phyloP scores from a whole-genome alignment of 768 basidiomycete genomes.

The Leccinum variicolor region DNA sequence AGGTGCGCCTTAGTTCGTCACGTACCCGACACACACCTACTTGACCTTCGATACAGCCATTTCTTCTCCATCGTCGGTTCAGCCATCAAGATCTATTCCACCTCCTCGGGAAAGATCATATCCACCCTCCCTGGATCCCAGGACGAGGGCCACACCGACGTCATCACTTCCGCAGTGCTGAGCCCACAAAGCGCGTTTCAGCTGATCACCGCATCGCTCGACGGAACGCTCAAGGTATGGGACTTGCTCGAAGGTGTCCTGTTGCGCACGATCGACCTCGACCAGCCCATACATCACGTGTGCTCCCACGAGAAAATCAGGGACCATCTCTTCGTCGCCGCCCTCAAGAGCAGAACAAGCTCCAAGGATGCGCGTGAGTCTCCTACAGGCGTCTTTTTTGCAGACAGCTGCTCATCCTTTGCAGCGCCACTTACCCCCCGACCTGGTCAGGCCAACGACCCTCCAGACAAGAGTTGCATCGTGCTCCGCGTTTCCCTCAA shows the following conservation, averaged over 20 bases:
- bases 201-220: slow-evolving; percentile 78
- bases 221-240: slow-evolving; percentile 89
- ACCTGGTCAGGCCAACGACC: neutral
- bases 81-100: slow-evolving; percentile 83
- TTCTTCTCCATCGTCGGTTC: slow-evolving; percentile 86
- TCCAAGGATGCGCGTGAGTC: slow-evolving; percentile 26
- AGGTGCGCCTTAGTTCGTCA: slow-evolving; percentile 45
- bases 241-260: slow-evolving; percentile 86
- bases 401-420: neutral
- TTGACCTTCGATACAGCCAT: slow-evolving; percentile 50
- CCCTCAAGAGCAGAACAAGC: slow-evolving; percentile 49
- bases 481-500: slow-evolving; percentile 65
- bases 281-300: slow-evolving; percentile 66
- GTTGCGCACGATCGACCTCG: slow-evolving; percentile 68
- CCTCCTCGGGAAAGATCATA: slow-evolving; percentile 70
- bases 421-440: slow-evolving; percentile 8
- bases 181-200: slow-evolving; percentile 89
- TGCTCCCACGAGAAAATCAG: slow-evolving; percentile 68
- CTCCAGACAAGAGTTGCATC: slow-evolving; percentile 43
- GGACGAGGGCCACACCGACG: slow-evolving; percentile 39
- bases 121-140: slow-evolving; percentile 70
- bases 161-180: slow-evolving; percentile 71
- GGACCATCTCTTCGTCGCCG: slow-evolving; percentile 69
- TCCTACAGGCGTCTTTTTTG: neutral
- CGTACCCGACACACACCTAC: slow-evolving; percentile 9